Evolutionary conservation across 208 protist species (phyloP), one percentile per base, ranked within the genome.

Genomic region (Strigomonas galati): DNA sequence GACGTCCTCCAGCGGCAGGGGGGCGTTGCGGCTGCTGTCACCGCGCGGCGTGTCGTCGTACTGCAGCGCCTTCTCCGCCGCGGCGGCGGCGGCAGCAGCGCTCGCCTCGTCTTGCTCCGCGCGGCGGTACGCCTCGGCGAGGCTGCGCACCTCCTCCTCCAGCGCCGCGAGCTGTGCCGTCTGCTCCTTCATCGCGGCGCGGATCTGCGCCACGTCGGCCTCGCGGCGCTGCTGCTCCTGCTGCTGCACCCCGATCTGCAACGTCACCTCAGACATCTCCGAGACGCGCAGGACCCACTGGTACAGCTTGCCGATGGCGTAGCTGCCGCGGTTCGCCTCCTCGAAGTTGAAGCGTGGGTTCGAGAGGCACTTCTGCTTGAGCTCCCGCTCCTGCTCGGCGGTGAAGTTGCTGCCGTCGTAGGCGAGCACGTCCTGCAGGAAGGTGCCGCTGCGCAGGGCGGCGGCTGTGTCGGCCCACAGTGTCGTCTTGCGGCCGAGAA

Each of bases 251-350:
- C 46, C 26, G n/a, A 79, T 48, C 26, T 63, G 52, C 32, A 24
- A 28, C 23, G 60, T 51, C 21, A 74, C 78, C 37, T 71, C 61
- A 14, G 49, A 32, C 53, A 83, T 72, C 58, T 84, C 75, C 10
- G 81, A 43, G 61, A 85, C 74, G 35, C 71, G 70, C 26, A 87
- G 58, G 27, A 87, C 65, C 85, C 82, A 89, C 48, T 82, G 64
- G 15, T 89, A 81, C 43, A 92, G 53, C 43, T 81, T 65, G 0
- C 61, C 80, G 37, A 92, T 67, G 0, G 80, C 79, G 26, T 67
- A 64, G 49, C 85, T 92, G 28, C 80, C 85, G 53, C 80, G 80
- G 23, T 76, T 58, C 1, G 79, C 82, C 23, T 85, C 82, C 27
- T 78, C 71, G 57, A 81, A 76, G 3, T 72, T 77, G 64, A 92